These are phyloP conservation scores for Sparassis latifolia DNA, from an alignment of 1,284 basidiomycete genomes.

Conservation along the genomic window DNA sequence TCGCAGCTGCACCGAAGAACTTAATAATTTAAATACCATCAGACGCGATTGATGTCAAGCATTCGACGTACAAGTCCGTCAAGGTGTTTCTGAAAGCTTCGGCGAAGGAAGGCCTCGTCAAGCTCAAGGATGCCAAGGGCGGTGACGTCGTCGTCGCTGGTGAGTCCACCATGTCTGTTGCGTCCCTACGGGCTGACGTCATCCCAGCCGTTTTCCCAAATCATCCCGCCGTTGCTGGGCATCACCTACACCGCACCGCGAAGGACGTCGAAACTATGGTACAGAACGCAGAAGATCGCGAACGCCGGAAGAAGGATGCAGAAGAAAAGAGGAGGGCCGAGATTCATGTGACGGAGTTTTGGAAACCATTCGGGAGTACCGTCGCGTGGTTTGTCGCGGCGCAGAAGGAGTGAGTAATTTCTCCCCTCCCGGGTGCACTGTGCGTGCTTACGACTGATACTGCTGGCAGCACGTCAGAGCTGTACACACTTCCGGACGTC, in stretches of 20 bases:
- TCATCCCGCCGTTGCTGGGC: conserved; percentile 53
- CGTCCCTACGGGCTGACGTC: background rate
- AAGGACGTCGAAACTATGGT: conserved; percentile 54
- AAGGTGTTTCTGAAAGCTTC: conserved; percentile 70
- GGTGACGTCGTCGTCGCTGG: conserved; percentile 50
- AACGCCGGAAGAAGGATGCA: conserved; percentile 38
- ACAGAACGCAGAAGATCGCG: conserved; percentile 45
- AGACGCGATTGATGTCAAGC: conserved; percentile 52
- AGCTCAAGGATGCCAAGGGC: conserved; percentile 66
- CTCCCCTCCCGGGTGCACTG: background rate
- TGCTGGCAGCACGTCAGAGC: conserved; percentile 37
- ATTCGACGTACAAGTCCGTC: conserved; percentile 74
- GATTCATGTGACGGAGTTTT: conserved; percentile 58
- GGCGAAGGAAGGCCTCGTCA: conserved; percentile 68
- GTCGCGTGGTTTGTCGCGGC: conserved; percentile 47
- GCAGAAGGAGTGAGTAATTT: conserved; percentile 42
- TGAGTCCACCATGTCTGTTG: conserved; percentile 3
- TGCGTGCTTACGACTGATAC: background rate
- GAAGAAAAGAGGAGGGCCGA: conserved; percentile 40
- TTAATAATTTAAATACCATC: conserved; percentile 14
- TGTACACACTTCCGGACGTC: conserved; percentile 54
- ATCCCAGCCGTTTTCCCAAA: conserved; percentile 43
- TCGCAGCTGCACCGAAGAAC: background rate
- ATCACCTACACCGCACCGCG: conserved; percentile 52
- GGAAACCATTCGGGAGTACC: conserved; percentile 61